These are phyloP conservation scores for Wickerhamomyces chambardii DNA, from an alignment of 805 yeast genomes.

Conservation along the genomic window DNA sequence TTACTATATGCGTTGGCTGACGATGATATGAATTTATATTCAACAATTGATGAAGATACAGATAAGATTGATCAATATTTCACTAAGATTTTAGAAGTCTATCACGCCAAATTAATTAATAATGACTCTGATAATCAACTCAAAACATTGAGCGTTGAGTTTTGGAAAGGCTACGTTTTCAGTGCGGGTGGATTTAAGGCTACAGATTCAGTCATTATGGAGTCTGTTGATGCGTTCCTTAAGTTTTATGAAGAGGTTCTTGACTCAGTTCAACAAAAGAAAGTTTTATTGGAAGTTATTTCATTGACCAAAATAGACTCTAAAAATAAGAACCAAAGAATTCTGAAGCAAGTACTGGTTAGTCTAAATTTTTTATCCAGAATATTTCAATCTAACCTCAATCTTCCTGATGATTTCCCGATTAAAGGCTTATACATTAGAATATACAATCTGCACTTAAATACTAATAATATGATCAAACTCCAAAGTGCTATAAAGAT, in stretches of 20 bases:
- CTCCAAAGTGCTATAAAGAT: slow-evolving; percentile 30
- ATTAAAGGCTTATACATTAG: slow-evolving; percentile 32
- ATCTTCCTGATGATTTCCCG: slow-evolving; percentile 13
- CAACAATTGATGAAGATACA: slow-evolving; percentile 1
- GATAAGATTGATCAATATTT: slow-evolving; percentile 18
- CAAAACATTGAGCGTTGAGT: slow-evolving; percentile 18
- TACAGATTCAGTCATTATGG: slow-evolving; percentile 31
- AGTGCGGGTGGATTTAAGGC: slow-evolving; percentile 52
- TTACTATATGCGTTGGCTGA: too few species aligned
- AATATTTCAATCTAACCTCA: slow-evolving; percentile 10
- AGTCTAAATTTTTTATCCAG: slow-evolving; percentile 16
- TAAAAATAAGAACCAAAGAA: slow-evolving; percentile 7
- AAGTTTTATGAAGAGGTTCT: slow-evolving; percentile 15
- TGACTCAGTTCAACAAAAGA: slow-evolving; percentile 3
- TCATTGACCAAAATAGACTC: slow-evolving; percentile 18
- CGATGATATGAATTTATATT: too few species aligned
- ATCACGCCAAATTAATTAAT: slow-evolving; percentile 6
- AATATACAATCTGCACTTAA: slow-evolving; percentile 47
- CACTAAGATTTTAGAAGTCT: slow-evolving; percentile 16
- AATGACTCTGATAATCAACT: not conserved
- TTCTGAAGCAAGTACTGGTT: slow-evolving; percentile 10
- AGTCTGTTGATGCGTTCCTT: slow-evolving; percentile 31
- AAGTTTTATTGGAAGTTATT: slow-evolving; percentile 16
- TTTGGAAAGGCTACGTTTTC: slow-evolving; percentile 48
- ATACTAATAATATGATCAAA: slow-evolving; percentile 30